phyloP scores from a whole-genome alignment of 768 basidiomycete genomes.

The Pleurotus giganteus region DNA sequence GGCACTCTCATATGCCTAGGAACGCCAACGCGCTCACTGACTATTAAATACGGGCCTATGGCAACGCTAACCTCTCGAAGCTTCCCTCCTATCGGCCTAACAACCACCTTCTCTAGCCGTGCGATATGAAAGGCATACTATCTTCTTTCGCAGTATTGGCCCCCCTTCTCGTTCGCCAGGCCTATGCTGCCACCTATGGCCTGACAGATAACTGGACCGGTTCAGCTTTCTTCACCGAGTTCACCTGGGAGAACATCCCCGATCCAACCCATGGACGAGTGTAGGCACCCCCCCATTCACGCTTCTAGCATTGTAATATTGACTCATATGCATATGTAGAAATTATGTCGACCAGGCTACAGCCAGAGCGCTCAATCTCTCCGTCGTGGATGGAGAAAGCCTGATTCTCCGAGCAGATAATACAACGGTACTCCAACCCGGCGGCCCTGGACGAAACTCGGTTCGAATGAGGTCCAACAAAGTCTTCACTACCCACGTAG shows the following conservation, averaged over 20 bases:
- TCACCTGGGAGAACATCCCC: slow-evolving; percentile 43
- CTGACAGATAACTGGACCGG: slow-evolving; percentile 41
- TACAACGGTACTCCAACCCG: slow-evolving; percentile 33
- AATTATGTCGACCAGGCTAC: slow-evolving; percentile 24
- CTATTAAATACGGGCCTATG: not conserved
- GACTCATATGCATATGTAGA: not conserved
- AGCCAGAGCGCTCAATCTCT: slow-evolving; percentile 39
- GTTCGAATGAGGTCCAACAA: slow-evolving; percentile 38
- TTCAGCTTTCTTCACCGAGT: slow-evolving; percentile 45
- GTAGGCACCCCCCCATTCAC: slow-evolving; percentile 30
- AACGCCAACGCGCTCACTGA: not conserved
- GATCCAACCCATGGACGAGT: slow-evolving; percentile 65
- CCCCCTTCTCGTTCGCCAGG: slow-evolving; percentile 8
- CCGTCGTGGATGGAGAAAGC: slow-evolving; percentile 32
- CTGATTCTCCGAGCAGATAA: slow-evolving; percentile 41
- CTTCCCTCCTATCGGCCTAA: not conserved
- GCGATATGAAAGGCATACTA: not conserved
- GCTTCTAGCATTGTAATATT: not conserved
- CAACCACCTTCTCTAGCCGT: not conserved
- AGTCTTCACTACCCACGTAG: slow-evolving; percentile 33
- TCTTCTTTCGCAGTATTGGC: not conserved
- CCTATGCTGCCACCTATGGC: slow-evolving; percentile 38
- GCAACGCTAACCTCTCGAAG: not conserved
- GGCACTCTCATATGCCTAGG: not conserved
- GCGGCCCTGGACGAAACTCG: slow-evolving; percentile 38